Conservation (phyloP, 495 filamentous ascomycete species). For the Lepidopterella palustris region DNA sequence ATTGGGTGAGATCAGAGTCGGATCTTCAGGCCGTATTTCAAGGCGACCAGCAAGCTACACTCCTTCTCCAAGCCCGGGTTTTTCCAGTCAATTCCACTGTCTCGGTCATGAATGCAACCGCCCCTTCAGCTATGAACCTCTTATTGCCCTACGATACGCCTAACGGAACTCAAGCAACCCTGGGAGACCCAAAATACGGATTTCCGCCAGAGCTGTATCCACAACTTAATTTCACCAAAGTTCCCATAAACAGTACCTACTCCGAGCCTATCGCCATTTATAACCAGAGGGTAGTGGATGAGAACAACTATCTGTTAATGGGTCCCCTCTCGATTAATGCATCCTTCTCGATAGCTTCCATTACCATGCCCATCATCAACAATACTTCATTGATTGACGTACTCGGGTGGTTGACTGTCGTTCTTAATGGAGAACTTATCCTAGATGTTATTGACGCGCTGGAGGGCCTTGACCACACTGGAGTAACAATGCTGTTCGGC, state of each 20-base stretch:
- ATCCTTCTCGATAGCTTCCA: constrained; percentile 67
- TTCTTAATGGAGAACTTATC: constrained; percentile 57
- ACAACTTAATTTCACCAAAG: constrained; percentile 55
- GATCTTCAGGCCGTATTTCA: constrained; percentile 59
- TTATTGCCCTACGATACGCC: constrained; percentile 46
- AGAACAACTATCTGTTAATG: constrained; percentile 50
- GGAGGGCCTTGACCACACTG: constrained; percentile 63
- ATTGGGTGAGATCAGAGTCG: constrained; percentile 48
- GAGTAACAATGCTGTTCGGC: constrained; percentile 60
- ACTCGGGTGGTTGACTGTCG: constrained; percentile 68
- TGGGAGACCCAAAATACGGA: constrained; percentile 55
- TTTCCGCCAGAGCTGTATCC: constrained; percentile 67
- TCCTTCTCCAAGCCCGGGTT: constrained; percentile 59
- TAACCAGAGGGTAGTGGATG: constrained; percentile 48
- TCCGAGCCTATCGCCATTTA: constrained; percentile 37
- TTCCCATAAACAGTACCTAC: constrained; percentile 37
- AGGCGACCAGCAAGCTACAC: constrained; percentile 43
- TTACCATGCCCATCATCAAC: constrained; percentile 68
- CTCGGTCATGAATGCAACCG: constrained; percentile 57
- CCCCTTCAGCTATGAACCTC: constrained; percentile 22
- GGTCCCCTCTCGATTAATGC: constrained; percentile 64
- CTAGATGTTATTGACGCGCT: constrained; percentile 50
- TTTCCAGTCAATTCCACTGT: constrained; percentile 59
- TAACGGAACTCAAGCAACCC: constrained; percentile 50
- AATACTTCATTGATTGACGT: constrained; percentile 51